Evolutionary conservation across 352 stramenopile genomes (phyloP).

Genomic region (Phytophthora hibernalis): DNA sequence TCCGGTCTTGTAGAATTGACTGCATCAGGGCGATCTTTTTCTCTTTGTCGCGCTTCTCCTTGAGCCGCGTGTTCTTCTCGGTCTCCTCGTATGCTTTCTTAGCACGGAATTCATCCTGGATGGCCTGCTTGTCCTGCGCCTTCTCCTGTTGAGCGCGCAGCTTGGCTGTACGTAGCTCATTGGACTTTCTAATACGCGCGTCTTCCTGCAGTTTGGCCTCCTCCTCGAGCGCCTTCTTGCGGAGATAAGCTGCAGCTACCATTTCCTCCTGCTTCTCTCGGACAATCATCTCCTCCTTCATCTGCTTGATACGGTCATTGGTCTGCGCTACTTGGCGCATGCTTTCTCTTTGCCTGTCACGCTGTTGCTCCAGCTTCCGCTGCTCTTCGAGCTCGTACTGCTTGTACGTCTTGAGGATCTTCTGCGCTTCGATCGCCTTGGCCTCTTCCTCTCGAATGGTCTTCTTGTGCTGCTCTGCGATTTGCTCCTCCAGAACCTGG

Average conservation of each 20-base stretch:
- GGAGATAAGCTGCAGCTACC: conserved; percentile 65
- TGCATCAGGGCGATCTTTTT: conserved; percentile 49
- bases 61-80: conserved; percentile 61
- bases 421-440: conserved; percentile 79
- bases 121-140: conserved; percentile 74
- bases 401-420: conserved; percentile 85
- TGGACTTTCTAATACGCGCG: conserved; percentile 66
- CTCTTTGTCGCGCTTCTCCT: conserved; percentile 61
- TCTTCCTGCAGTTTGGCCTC: conserved; percentile 74
- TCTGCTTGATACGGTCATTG: conserved; percentile 72
- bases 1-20: conserved; percentile 59
- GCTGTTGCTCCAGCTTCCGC: conserved; percentile 58
- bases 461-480: conserved; percentile 70
- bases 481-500: conserved; percentile 77
- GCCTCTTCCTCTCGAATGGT: conserved; percentile 78
- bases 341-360: conserved; percentile 50
- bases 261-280: conserved; percentile 76
- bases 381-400: conserved; percentile 79
- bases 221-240: conserved; percentile 76
- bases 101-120: conserved; percentile 73
- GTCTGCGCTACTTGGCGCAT: conserved; percentile 61
- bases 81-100: conserved; percentile 78
- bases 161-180: conserved; percentile 78
- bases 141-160: conserved; percentile 84
- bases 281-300: conserved; percentile 58